A percentile compares a stretch with the other conserved stretches of the same genome.
Evolutionary conservation across 768 basidiomycete species (phyloP).

Genomic region (Amanita jacksonii): DNA sequence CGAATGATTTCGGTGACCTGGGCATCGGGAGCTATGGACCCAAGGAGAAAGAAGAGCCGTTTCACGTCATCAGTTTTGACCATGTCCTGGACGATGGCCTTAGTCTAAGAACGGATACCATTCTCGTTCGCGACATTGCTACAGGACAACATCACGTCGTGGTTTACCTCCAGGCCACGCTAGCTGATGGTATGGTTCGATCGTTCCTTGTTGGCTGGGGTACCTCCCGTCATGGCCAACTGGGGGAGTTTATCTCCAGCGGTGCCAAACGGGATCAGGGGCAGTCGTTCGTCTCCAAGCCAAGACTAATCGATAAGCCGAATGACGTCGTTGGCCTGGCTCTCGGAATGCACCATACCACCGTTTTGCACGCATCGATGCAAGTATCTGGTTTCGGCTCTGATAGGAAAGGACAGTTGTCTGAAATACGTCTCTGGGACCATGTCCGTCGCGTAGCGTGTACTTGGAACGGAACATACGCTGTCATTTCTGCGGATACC

Average conservation of each 20-base stretch:
- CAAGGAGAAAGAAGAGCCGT: slow-evolving; percentile 13
- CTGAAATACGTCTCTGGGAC: slow-evolving; percentile 20
- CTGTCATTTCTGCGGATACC: slow-evolving; percentile 19
- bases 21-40: slow-evolving; percentile 36
- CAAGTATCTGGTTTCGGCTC: slow-evolving; percentile 51
- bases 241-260: slow-evolving; percentile 35
- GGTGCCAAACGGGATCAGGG: slow-evolving; percentile 20
- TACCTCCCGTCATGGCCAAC: slow-evolving; percentile 73
- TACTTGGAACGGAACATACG: slow-evolving; percentile 78
- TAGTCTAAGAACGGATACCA: slow-evolving; percentile 14
- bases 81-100: slow-evolving; percentile 23
- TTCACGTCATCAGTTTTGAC: slow-evolving; percentile 35
- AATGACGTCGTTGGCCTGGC: slow-evolving; percentile 23
- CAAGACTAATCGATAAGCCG: slow-evolving; percentile 23
- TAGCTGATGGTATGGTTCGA: slow-evolving; percentile 13
- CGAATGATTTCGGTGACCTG: slow-evolving; percentile 77
- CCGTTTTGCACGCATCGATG: slow-evolving; percentile 50
- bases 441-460: slow-evolving; percentile 34
- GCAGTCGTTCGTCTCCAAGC: slow-evolving; percentile 16
- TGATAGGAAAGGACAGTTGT: slow-evolving; percentile 59
- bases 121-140: slow-evolving; percentile 33
- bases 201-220: slow-evolving; percentile 70
- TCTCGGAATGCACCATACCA: slow-evolving; percentile 35
- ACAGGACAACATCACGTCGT: slow-evolving; percentile 73
- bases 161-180: slow-evolving; percentile 26